phyloP scores from a whole-genome alignment of 352 stramenopile genomes.

The Phytophthora sansomeana region DNA sequence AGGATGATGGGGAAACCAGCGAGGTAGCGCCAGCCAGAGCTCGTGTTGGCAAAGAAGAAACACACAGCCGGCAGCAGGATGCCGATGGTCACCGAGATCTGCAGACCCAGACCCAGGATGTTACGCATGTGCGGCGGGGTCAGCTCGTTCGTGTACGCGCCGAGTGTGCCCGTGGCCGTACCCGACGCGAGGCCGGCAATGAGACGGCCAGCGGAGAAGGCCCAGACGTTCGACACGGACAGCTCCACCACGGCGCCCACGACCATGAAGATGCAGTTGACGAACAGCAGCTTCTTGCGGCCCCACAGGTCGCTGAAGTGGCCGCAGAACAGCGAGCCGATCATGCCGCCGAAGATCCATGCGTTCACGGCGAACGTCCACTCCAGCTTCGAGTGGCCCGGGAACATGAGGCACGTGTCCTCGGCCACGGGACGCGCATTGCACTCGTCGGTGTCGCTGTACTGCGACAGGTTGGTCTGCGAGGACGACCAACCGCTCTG shows the following conservation, averaged over 20 bases:
- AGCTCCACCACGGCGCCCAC: slow-evolving; percentile 30
- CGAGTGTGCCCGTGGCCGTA: slow-evolving; percentile 4
- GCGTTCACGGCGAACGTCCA: slow-evolving; percentile 26
- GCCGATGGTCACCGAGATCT: slow-evolving; percentile 29
- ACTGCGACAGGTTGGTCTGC: slow-evolving; percentile 53
- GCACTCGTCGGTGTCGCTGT: slow-evolving; percentile 48
- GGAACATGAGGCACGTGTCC: slow-evolving; percentile 15
- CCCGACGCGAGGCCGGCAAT: slow-evolving; percentile 11
- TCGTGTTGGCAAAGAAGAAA: slow-evolving; percentile 19
- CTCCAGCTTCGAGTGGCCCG: slow-evolving; percentile 16
- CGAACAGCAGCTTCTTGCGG: slow-evolving; percentile 28
- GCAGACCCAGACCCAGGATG: slow-evolving; percentile 32
- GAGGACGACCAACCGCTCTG: slow-evolving; percentile 58
- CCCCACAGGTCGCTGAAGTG: slow-evolving; percentile 30
- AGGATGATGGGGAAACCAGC: slow-evolving; percentile 39
- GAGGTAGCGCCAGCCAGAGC: slow-evolving; percentile 17
- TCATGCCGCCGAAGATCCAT: slow-evolving; percentile 59
- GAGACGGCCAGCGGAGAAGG: slow-evolving; percentile 16
- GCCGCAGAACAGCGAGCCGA: slow-evolving; percentile 49
- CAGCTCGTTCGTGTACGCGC: slow-evolving; percentile 17
- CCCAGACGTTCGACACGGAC: slow-evolving; percentile 14
- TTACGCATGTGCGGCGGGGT: slow-evolving; percentile 15
- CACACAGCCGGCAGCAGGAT: slow-evolving; percentile 21
- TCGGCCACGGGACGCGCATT: slow-evolving; percentile 17
- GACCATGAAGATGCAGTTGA: slow-evolving; percentile 39